These are phyloP conservation scores for Leptographium flavum DNA, from an alignment of 2,329 filamentous ascomycete genomes.

Conservation along the genomic window DNA sequence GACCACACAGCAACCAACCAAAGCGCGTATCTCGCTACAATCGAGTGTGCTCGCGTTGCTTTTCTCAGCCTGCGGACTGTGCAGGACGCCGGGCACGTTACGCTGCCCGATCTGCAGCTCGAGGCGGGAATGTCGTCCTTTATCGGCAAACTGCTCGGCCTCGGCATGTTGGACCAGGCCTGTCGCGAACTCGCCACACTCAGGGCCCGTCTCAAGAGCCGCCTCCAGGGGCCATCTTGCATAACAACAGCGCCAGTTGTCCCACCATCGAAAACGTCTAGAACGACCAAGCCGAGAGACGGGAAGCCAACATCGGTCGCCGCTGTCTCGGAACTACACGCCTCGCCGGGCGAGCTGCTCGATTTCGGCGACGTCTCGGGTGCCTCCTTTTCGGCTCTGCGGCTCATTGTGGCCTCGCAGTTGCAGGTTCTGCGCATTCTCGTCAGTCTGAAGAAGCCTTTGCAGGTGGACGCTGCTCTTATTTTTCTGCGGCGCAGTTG, in stretches of 20 bases:
- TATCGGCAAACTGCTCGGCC: slow-evolving; percentile 47
- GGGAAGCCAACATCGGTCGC: slow-evolving; percentile 20
- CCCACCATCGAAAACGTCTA: slow-evolving; percentile 9
- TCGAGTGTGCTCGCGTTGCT: slow-evolving; percentile 55
- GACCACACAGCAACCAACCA: slow-evolving; percentile 12
- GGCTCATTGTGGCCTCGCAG: slow-evolving; percentile 49
- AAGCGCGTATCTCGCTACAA: slow-evolving; percentile 35
- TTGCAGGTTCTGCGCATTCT: slow-evolving; percentile 51
- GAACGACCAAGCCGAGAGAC: slow-evolving; percentile 7
- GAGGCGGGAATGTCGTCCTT: slow-evolving; percentile 62
- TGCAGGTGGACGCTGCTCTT: slow-evolving; percentile 41
- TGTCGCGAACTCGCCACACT: slow-evolving; percentile 53
- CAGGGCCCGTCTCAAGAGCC: slow-evolving; percentile 38
- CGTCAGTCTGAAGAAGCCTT: slow-evolving; percentile 42
- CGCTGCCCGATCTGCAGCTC: slow-evolving; percentile 50
- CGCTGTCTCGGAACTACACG: slow-evolving; percentile 16
- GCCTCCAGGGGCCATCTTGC: not conserved
- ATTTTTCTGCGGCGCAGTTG: slow-evolving; percentile 38
- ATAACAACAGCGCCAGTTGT: not conserved
- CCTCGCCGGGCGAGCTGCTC: slow-evolving; percentile 36
- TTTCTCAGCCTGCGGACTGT: slow-evolving; percentile 49
- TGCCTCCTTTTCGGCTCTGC: slow-evolving; percentile 27
- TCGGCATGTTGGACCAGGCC: slow-evolving; percentile 54
- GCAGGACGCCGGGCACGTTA: slow-evolving; percentile 36
- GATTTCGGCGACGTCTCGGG: slow-evolving; percentile 36